Evolutionary conservation across 306 rosid species (phyloP).

Genomic region (Castanea crenata): DNA sequence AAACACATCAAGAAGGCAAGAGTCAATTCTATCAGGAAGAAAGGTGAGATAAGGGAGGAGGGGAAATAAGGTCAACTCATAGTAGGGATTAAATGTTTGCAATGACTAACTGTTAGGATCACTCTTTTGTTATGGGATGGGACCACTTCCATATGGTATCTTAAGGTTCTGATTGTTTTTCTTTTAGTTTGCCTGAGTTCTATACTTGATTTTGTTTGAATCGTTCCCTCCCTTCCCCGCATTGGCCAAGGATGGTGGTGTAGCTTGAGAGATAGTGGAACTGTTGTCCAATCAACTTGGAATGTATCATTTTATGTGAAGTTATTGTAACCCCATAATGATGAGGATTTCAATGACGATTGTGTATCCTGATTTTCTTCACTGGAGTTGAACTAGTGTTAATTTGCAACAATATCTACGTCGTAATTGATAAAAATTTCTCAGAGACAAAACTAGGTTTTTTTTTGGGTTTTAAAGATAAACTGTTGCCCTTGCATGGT

Average conservation of each 20-base stretch:
- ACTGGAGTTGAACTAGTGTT: neutral
- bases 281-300: neutral
- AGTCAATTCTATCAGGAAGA: neutral
- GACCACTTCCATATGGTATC: too few relatives aligned
- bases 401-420: too few relatives aligned
- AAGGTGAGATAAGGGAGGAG: slow-evolving; percentile 11
- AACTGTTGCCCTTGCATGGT: too few relatives aligned
- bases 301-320: neutral
- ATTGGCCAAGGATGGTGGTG: neutral
- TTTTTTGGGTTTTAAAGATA: too few relatives aligned
- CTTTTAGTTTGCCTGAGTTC: slow-evolving; percentile 7
- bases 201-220: slow-evolving; percentile 2
- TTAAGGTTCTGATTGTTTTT: neutral
- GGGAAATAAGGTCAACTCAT: neutral
- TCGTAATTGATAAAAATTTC: too few relatives aligned
- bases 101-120: neutral
- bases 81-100: neutral
- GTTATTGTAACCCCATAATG: neutral
- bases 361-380: neutral
- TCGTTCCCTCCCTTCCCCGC: neutral
- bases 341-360: neutral
- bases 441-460: too few relatives aligned
- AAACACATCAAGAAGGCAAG: slow-evolving; percentile 45
- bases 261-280: neutral
- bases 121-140: neutral